Base-by-base conservation (phyloP, 805 yeast genomes). In the Monosporozyma siamensis region DNA sequence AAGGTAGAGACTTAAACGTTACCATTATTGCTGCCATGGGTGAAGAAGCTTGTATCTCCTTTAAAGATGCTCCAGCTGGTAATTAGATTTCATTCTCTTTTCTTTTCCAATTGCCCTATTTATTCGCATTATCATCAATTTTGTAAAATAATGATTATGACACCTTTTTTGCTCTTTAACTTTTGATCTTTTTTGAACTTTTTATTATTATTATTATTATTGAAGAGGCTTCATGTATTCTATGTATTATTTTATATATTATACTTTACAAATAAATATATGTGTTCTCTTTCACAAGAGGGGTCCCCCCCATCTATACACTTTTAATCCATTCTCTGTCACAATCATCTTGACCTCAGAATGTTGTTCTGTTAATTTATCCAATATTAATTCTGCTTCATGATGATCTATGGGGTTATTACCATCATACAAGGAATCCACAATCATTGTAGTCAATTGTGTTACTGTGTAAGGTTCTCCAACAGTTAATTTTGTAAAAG, bases 21-120 rank as follows among this genome's bases (percentile, higher is more conserved):
- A 88, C 98, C 66, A 84, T 92, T 75, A 84, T 92, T 72, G 72
- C 95, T 56, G 94, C 98, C 62, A 92, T 92, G 98, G 94, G 87
- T 71, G 98, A 92, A 80, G 98, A 92, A 79, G 97, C 97, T 68
- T 94, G 95, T 63, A 83, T 92, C 67, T 82, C 97, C 64, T 85
- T 74, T 90, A 92, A 90, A 82, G 98, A 92, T 76, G 95, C 97
- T 67, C 96, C 97, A 74, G 85, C 82, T 66, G 52, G 60, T 50
- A 62, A 58, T 51, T 65, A 59, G 50, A 41, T n/a, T n/a, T n/a
- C n/a, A n/a, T n/a, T n/a, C n/a, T n/a, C n/a, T n/a, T n/a, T n/a
- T n/a, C n/a, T n/a, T n/a, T n/a, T n/a, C n/a, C n/a, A n/a, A n/a
- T n/a, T n/a, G n/a, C n/a, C n/a, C n/a, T n/a, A n/a, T n/a, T n/a